Conservation (phyloP, 768 basidiomycete species). For the Mycena rosella region DNA sequence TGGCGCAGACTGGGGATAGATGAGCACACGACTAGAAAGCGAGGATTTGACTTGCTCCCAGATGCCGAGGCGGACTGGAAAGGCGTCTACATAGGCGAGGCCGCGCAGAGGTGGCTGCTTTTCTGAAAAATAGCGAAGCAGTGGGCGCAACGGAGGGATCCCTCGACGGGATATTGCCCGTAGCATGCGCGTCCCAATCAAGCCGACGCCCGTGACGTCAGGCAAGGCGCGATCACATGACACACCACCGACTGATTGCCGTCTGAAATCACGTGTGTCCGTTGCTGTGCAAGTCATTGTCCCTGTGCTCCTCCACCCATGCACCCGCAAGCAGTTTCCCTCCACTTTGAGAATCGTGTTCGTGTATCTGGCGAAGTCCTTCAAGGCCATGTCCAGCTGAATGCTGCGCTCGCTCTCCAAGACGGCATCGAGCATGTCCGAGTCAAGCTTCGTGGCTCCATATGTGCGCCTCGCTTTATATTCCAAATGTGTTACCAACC, state of each 20-base stretch:
- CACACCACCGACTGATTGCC: too few relatives aligned
- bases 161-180: background rate
- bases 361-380: constrained; percentile 17
- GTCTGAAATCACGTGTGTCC: too few relatives aligned
- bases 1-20: background rate
- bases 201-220: background rate
- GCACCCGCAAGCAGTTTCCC: constrained; percentile 2
- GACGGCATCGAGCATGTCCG: constrained; percentile 21
- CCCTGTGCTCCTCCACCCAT: constrained; percentile 7
- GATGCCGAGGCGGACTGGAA: constrained; percentile 3
- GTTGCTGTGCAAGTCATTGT: too few relatives aligned
- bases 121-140: background rate
- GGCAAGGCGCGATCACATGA: too few relatives aligned
- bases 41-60: constrained; percentile 11
- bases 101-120: background rate
- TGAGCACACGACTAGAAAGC: background rate
- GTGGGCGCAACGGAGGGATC: background rate
- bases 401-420: constrained; percentile 10
- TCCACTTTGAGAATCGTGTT: constrained; percentile 13
- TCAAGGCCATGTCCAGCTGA: constrained; percentile 20
- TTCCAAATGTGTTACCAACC: background rate
- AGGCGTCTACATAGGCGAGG: constrained; percentile 3
- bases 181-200: background rate
- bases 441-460: constrained; percentile 23
- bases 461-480: constrained; percentile 1